Conservation (phyloP, 495 filamentous ascomycete genomes). For the Trichoderma virens region DNA sequence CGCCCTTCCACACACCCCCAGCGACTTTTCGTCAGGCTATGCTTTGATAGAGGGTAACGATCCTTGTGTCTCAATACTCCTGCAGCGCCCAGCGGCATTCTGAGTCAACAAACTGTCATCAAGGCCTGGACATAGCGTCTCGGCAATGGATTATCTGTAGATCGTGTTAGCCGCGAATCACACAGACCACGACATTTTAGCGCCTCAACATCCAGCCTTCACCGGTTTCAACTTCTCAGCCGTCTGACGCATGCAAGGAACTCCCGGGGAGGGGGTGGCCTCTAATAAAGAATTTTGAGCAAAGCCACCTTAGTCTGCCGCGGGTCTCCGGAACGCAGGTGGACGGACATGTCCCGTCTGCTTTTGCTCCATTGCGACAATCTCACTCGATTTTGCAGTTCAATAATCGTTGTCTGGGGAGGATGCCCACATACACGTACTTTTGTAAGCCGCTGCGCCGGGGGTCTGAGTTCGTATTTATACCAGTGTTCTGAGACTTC, state of each 20-base stretch:
- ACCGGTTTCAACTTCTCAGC: neutral
- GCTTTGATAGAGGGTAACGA: neutral
- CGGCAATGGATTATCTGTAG: neutral
- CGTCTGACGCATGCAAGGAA: neutral
- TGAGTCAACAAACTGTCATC: neutral
- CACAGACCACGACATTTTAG: neutral
- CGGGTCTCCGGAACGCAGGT: neutral
- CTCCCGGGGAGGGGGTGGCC: neutral
- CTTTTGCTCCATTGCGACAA: neutral
- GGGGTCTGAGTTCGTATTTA: too few species aligned
- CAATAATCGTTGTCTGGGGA: too few species aligned
- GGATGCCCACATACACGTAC: too few species aligned
- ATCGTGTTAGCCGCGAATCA: neutral
- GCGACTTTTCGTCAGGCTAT: neutral
- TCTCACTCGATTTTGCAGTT: too few species aligned
- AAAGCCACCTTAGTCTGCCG: too few species aligned
- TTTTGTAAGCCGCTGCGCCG: too few species aligned
- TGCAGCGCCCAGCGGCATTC: neutral
- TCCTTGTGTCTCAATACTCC: neutral
- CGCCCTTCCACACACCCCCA: neutral
- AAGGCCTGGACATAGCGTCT: neutral
- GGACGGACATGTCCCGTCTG: neutral
- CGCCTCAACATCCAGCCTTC: neutral
- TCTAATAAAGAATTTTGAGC: too few species aligned
- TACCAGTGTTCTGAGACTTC: too few species aligned